Base-by-base conservation (phyloP, 1,284 basidiomycete genomes). In the Malassezia caprae region DNA sequence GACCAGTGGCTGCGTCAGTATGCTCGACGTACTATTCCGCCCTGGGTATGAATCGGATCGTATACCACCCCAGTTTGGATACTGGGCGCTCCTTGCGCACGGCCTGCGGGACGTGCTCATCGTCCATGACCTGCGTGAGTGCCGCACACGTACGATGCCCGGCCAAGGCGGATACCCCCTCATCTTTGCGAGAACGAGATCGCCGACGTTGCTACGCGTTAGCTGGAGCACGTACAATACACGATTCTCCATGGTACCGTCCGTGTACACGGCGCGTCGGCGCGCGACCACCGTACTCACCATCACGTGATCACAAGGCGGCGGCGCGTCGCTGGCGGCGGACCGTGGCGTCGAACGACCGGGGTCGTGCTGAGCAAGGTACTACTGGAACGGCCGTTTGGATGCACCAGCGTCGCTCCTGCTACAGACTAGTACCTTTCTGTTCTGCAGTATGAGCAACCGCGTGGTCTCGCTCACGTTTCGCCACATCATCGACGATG, bases 111-210 rank as follows among this genome's bases (percentile, higher is more conserved):
- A 85, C 83, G 15, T 68, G 76, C 8, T 82, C 81, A 1, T 86
- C 83, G 67, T 87, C 85, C 32, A 88, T 82, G 58, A 91, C 79
- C 88, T 90, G 73, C 28, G 31, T 41, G 27, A 53, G 26, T 8
- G n/a, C 4, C 1, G 32, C 11, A 2, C 17, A 78, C 84, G 72
- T 69, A 89, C 88, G 78, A 85, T 85, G 69, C 83, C 87, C 56
- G 88, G 88, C 91, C 91, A 96, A 27, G 86, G 81, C 12, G 93
- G 89, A 78, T 81, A 96, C 13, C 93, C 91, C 77, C 87, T 87
- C 72, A 98, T 79, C 79, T 94, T 90, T 35, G 83, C 89, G 57
- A 96, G 82, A 30, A 96, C 90, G 66, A 90, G 80, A 74, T 94
- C 90, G 72, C 86, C 81, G 7, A 55, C 43, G 10, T 40, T 12